Evolutionary conservation across 768 basidiomycete genomes (phyloP).

Genomic region (Tricholomella constricta): DNA sequence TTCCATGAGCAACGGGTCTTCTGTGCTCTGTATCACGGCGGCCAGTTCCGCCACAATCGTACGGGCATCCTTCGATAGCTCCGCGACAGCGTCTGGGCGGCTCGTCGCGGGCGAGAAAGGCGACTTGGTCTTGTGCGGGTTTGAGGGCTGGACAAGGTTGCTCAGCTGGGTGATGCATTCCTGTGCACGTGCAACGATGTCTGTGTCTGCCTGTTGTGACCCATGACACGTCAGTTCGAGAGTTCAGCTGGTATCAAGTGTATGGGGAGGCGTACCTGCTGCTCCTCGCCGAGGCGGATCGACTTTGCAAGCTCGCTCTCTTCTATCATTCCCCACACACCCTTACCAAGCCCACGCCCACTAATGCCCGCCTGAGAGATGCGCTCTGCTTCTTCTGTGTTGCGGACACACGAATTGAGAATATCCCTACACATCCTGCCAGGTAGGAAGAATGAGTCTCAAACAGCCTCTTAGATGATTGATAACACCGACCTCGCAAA

Average conservation of each 20-base stretch:
- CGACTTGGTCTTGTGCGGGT: constrained; percentile 3
- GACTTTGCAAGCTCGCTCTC: constrained; percentile 80
- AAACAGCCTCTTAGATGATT: background rate
- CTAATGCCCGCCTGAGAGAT: constrained; percentile 32
- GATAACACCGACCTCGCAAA: constrained; percentile 59
- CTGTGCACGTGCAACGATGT: constrained; percentile 50
- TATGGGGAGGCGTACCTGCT: constrained; percentile 39
- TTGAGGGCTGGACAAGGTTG: constrained; percentile 15
- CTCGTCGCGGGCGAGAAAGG: constrained; percentile 19
- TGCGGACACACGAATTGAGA: constrained; percentile 85
- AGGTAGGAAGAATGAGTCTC: background rate
- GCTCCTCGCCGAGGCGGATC: constrained; percentile 59
- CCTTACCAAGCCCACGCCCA: constrained; percentile 62
- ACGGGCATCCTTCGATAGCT: constrained; percentile 48
- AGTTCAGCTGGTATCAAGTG: constrained; percentile 1
- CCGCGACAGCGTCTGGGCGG: constrained; percentile 23
- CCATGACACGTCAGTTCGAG: constrained; percentile 6
- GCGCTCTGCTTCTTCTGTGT: constrained; percentile 85
- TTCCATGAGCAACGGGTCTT: constrained; percentile 62
- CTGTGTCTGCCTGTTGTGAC: constrained; percentile 46
- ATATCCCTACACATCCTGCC: constrained; percentile 83
- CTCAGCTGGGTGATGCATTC: constrained; percentile 42
- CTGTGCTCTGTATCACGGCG: constrained; percentile 52
- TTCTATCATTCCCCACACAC: constrained; percentile 85
- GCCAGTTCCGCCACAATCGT: constrained; percentile 55